These are phyloP conservation scores for Raphidocelis subcapitata DNA, from an alignment of 139 green algal genomes.

Conservation along the genomic window DNA sequence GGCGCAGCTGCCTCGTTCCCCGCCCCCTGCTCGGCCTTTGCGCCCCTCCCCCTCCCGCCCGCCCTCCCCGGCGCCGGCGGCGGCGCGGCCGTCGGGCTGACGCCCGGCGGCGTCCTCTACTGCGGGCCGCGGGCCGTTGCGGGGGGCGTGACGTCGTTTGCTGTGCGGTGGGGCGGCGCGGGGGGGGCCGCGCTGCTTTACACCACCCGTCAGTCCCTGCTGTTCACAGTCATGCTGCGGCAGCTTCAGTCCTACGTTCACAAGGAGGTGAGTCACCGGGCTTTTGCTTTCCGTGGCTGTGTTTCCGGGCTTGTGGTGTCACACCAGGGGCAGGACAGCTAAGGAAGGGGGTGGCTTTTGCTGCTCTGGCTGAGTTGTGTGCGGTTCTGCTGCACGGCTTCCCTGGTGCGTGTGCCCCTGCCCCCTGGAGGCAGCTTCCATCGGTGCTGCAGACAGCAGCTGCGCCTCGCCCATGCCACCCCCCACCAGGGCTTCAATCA, in stretches of 20 bases:
- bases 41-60: constrained; percentile 7
- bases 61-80: constrained; percentile 5
- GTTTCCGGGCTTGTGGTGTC: too few relatives aligned
- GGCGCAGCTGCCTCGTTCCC: constrained; percentile 6
- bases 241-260: constrained; percentile 27
- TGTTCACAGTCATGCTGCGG: constrained; percentile 54
- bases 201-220: constrained; percentile 47
- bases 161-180: constrained; percentile 47
- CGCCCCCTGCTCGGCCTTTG: constrained; percentile 21
- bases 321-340: too few relatives aligned
- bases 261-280: not conserved
- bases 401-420: too few relatives aligned
- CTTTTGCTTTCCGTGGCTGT: not conserved
- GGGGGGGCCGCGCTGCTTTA: constrained; percentile 79
- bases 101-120: constrained; percentile 50
- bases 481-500: too few relatives aligned
- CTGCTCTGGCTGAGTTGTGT: too few relatives aligned
- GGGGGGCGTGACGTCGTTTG: constrained; percentile 59
- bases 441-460: too few relatives aligned
- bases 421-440: too few relatives aligned
- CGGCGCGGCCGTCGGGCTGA: constrained; percentile 60
- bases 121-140: constrained; percentile 50
- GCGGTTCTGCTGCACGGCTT: too few relatives aligned
- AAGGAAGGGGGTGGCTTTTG: too few relatives aligned
- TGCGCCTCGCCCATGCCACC: too few relatives aligned